Percentiles rank a stretch among this genome's conserved stretches.
phyloP scores from a whole-genome alignment of 768 basidiomycete species.

The Hysterangium stoloniferum region DNA sequence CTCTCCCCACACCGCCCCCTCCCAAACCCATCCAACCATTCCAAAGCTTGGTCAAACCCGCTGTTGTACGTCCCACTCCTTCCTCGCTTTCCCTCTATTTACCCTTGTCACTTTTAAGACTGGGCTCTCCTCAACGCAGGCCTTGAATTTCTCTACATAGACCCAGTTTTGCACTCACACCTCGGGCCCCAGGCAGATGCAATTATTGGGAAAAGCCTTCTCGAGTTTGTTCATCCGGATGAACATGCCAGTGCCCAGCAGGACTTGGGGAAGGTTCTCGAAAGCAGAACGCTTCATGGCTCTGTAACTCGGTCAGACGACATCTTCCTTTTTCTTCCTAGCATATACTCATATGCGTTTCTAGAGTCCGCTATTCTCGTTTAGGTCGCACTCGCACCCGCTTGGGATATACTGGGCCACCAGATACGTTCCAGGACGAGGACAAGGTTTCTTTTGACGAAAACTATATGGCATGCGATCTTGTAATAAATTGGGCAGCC shows the following conservation, averaged over 20 bases:
- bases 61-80: conserved; percentile 54
- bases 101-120: conserved; percentile 43
- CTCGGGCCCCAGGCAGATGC: conserved; percentile 62
- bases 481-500: conserved; percentile 86
- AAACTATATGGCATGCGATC: conserved; percentile 80
- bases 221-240: conserved; percentile 79
- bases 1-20: neutral
- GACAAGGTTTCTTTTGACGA: conserved; percentile 63
- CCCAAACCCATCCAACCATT: conserved; percentile 15
- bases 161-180: conserved; percentile 69
- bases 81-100: conserved; percentile 17
- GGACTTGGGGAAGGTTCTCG: conserved; percentile 68
- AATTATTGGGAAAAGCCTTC: conserved; percentile 62
- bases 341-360: conserved; percentile 13
- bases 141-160: conserved; percentile 74
- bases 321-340: conserved; percentile 7
- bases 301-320: conserved; percentile 64
- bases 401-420: conserved; percentile 56
- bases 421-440: conserved; percentile 49
- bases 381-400: conserved; percentile 63
- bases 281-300: conserved; percentile 70
- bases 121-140: conserved; percentile 76
- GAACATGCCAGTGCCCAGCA: conserved; percentile 67
- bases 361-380: conserved; percentile 72
- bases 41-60: conserved; percentile 66